Evolutionary conservation across 2,329 filamentous ascomycete species (phyloP).

Genomic region (Diaporthe amygdali): DNA sequence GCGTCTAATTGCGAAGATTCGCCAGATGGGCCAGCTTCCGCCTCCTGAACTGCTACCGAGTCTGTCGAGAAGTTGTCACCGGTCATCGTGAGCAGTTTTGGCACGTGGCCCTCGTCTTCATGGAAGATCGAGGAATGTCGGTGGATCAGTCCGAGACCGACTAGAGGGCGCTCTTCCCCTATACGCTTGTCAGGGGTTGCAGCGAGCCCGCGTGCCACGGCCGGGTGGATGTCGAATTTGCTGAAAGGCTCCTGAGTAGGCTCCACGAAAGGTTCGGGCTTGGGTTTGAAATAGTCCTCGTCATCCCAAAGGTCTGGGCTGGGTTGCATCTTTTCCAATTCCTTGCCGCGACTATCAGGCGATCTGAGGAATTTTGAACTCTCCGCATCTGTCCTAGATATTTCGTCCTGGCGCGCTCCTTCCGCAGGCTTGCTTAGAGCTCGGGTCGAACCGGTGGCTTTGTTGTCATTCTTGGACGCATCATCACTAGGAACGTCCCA

Average conservation of each 20-base stretch:
- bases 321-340: conserved; percentile 24
- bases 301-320: conserved; percentile 32
- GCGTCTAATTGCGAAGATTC: neutral
- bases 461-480: neutral
- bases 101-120: conserved; percentile 36
- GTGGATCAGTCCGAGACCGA: conserved; percentile 35
- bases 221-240: conserved; percentile 32
- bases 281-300: conserved; percentile 34
- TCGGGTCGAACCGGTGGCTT: neutral
- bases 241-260: conserved; percentile 9
- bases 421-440: neutral
- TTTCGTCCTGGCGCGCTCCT: neutral
- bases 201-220: conserved; percentile 26
- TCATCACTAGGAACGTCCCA: neutral
- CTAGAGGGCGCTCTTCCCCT: conserved; percentile 26
- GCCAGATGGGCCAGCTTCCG: neutral
- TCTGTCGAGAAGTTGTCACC: conserved; percentile 29
- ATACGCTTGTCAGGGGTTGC: conserved; percentile 21
- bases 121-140: conserved; percentile 34
- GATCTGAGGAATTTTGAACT: neutral
- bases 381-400: neutral
- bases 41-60: conserved; percentile 25
- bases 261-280: conserved; percentile 17
- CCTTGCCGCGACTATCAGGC: conserved; percentile 27
- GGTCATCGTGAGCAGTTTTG: conserved; percentile 35